Conservation (phyloP, 768 basidiomycete species). For the Lactarius psammicola region DNA sequence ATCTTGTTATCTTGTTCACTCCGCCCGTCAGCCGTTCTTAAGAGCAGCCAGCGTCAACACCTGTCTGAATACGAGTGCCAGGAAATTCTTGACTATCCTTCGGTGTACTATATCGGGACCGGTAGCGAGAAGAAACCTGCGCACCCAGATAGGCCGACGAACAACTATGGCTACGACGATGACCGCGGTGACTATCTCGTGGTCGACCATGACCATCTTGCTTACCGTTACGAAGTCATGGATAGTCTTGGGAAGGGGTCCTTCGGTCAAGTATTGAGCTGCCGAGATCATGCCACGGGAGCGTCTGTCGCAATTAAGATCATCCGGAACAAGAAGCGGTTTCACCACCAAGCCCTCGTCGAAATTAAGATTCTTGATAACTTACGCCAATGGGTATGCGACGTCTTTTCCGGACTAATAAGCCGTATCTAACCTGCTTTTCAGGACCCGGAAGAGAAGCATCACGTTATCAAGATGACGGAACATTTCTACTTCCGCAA, state of each 20-base stretch:
- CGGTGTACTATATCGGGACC: conserved; percentile 79
- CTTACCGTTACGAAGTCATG: conserved; percentile 94
- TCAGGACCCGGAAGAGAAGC: conserved; percentile 94
- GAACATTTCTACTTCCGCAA: conserved; percentile 98
- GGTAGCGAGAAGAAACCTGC: conserved; percentile 83
- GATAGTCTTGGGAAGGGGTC: conserved; percentile 96
- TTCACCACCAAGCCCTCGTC: conserved; percentile 97
- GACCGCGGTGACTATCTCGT: conserved; percentile 97
- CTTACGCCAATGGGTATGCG: conserved; percentile 92
- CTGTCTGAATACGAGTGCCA: conserved; percentile 87
- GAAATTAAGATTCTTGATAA: conserved; percentile 99
- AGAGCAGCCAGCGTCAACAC: conserved; percentile 61
- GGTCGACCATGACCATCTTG: conserved; percentile 87
- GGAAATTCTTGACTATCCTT: conserved; percentile 85
- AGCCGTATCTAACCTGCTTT: neutral
- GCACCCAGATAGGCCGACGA: conserved; percentile 63
- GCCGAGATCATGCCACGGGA: conserved; percentile 93
- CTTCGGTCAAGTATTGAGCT: conserved; percentile 95
- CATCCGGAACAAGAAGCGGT: conserved; percentile 98
- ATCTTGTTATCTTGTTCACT: neutral
- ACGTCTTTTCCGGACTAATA: neutral
- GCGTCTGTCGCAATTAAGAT: conserved; percentile 99
- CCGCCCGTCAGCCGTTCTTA: conserved; percentile 53
- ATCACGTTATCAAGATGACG: conserved; percentile 97
- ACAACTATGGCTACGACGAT: conserved; percentile 96